Evolutionary conservation across 2,329 filamentous ascomycete genomes (phyloP), one percentile per base, ranked within the genome.

Genomic region (Paracorniculantispora psalliotae): DNA sequence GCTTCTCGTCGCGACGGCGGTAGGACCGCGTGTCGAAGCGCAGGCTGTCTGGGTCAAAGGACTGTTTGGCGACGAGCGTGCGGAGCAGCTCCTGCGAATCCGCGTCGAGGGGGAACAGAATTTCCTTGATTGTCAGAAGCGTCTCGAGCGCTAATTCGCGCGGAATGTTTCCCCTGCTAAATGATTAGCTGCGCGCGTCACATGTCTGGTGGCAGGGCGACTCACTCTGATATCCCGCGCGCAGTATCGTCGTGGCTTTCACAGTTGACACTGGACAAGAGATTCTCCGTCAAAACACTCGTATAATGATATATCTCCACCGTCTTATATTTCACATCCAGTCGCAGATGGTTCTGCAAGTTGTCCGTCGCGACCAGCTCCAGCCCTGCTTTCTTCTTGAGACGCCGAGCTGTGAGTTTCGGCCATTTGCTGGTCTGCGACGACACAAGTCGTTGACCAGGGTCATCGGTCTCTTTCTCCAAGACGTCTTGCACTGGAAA

Each of bases 31-130:
- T 52, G 28, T 63, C 62, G 13, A 62, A 48, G 3, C 54, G 43
- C 25, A 57, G 44, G n/a, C 60, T 49, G 9, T 62, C 62, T 2
- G 60, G 60, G 37, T 63, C 63, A 39, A 62, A 63, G 1, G 54
- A 51, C n/a, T 48, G 39, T 8, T 52, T 61, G 37, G 55, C n/a
- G 6, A 61, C 59, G 2, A 57, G 19, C 2, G 51, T 53, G 4
- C 52, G 48, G 7, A 64, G 58, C 12, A 63, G 39, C 17, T 44
- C 28, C n/a, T 61, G 50, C 3, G 63, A 64, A 23, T 59, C 61
- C 2, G 52, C 39, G 19, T 63, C 63, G 3, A 64, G 49, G 4
- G 63, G 63, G 21, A 64, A 64, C 6, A 63, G 55, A 15, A 63
- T 55, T 3, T 58, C 47, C 48, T 64, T 60, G 7, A 63, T 7